These are phyloP conservation scores for Miamiensis avidus DNA, from an alignment of 169 alveolate species.

Conservation along the genomic window DNA sequence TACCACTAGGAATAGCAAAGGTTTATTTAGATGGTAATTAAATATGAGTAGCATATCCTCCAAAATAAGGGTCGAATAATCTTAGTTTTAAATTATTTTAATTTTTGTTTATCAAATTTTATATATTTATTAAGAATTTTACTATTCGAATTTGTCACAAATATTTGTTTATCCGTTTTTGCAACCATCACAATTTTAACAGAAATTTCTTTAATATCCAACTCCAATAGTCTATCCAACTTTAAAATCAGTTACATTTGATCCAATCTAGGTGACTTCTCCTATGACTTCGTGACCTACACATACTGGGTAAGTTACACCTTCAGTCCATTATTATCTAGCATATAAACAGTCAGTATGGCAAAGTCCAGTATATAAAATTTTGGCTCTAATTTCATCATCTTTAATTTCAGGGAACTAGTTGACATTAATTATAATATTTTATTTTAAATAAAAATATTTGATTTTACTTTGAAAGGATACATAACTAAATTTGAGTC, in stretches of 20 bases:
- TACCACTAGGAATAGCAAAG: constrained; percentile 68
- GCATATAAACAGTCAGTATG: constrained; percentile 70
- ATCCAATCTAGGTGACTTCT: constrained; percentile 73
- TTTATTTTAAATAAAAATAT: too few relatives aligned
- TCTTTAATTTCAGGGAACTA: constrained; percentile 38
- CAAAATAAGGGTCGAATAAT: constrained; percentile 59
- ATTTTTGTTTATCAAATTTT: too few relatives aligned
- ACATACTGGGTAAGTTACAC: constrained; percentile 66
- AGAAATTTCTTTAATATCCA: constrained; percentile 72
- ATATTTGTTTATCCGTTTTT: constrained; percentile 64
- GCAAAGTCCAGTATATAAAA: constrained; percentile 77
- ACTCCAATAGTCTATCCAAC: constrained; percentile 82
- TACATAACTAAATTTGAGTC: constrained; percentile 21
- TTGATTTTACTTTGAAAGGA: too few relatives aligned
- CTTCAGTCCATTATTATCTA: constrained; percentile 63
- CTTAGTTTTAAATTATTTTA: too few relatives aligned
- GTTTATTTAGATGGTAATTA: constrained; percentile 65
- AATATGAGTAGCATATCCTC: constrained; percentile 82
- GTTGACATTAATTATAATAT: too few relatives aligned
- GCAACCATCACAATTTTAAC: constrained; percentile 72
- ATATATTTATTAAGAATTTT: too few relatives aligned
- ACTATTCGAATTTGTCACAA: constrained; percentile 45
- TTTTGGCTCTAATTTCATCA: constrained; percentile 68
- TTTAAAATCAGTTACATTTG: constrained; percentile 61
- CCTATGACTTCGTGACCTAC: constrained; percentile 82